Evolutionary conservation across 1,139 yeast species (phyloP), one percentile per base, ranked within the genome.

Genomic region (Suhomyces guaymorum): DNA sequence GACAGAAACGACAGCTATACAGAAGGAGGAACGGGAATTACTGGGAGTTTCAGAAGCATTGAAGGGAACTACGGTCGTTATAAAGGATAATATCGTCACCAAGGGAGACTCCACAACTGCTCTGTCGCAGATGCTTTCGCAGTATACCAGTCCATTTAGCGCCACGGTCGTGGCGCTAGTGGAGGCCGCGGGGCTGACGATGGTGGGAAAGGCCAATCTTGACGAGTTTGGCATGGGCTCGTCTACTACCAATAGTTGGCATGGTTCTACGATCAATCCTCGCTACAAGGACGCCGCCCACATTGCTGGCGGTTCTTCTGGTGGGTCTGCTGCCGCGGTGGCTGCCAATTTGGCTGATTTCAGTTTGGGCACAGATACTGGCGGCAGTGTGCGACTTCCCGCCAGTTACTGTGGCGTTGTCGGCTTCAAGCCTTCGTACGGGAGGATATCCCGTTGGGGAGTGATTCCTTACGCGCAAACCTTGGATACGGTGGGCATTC

Each of bases 161-260:
- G 87, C 97, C 5, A 87, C 97, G 0, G 85, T 82, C 2, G 77
- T 79, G 0, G 47, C 57, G 2, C 63, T 80, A 7, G 58, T 92
- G n/a, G 56, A 68, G 11, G 48, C 57, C 0, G 66, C 71, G 3
- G 87, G 89, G 0, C 70, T 73, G 15, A 49, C 58, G 1, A 54
- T 81, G n/a, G 61, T 80, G 0, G 97, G 96, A 0, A 92, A 90
- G 58, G 75, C 95, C n/a, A 92, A 92, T 49, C 68, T 94, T 75
- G 99, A 94, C 61, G 97, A 94, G 61, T 94, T 92, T 63, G 98
- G 95, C 1, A 94, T 94, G 98, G 99, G 98, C 2, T 80, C 87
- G 4, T 71, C 81, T 1, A 81, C 58, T 51, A 71, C 75, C 24
- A 74, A 69, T 53, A 77, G 82, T 7, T 63, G 46, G 35, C 82